Evolutionary conservation across 495 filamentous ascomycete genomes (phyloP), one percentile per base, ranked within the genome.

Genomic region (Entonaema liquescens): DNA sequence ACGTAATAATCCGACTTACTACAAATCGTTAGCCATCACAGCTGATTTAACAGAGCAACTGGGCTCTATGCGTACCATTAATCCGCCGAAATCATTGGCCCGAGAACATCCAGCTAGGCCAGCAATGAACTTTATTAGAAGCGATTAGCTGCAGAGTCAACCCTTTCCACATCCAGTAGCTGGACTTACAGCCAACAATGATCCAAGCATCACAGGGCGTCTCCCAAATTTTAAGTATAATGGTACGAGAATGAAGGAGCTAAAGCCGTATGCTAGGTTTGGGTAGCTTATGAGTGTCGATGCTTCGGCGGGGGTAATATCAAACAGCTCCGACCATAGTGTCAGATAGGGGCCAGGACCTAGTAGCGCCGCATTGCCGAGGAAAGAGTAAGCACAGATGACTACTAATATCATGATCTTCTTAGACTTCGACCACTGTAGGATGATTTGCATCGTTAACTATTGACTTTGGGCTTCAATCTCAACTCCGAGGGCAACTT

Each of bases 231-330:
- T 88, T 31, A 87, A 74, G 63, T 89, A 90, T 42, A 86, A 68
- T 0, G 86, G 86, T 0, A 89, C 83, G 0, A 88, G 79, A 25
- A 88, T 31, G 21, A 89, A 76, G 5, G 80, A 84, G 73, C 84
- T 83, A 67, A 88, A 84, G 0, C 87, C 87, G 74, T 87, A 89
- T 8, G 83, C 83, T 19, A 88, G 79, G 75, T 88, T 88, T 0
- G 87, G 84, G 69, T 88, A 89, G 2, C 83, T 85, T 63, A 89
- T 82, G 62, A 89, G 70, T 0, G 83, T 84, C 6, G 85, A 87
- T 0, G 86, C 85, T 13, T 78, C 80, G 6, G 80, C 82, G 7
- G 79, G 76, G 2, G 84, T 79, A 53, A 88, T 83, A 2, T 74
- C 72, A 66, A 88, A 89, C 55, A 83, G 74, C 31, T 83, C 79